Evolutionary conservation across 129 eudicot species (phyloP).

Genomic region (Centrapalus pauciflorus): DNA sequence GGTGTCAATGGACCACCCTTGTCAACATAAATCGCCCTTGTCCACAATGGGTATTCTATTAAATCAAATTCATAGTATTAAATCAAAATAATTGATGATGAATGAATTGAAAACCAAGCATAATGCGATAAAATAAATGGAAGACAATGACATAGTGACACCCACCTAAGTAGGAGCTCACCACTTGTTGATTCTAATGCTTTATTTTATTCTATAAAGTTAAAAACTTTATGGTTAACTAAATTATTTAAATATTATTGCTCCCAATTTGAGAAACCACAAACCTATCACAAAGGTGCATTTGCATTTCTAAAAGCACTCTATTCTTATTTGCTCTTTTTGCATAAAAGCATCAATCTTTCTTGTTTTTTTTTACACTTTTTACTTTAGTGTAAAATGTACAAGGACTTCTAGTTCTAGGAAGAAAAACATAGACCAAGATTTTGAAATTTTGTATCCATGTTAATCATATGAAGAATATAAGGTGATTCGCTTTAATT

Average conservation of each 20-base stretch:
- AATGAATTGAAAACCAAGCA: conserved; percentile 33
- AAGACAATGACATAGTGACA: conserved; percentile 29
- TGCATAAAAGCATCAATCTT: conserved; percentile 6
- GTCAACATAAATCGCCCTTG: too few species aligned
- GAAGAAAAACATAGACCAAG: not conserved
- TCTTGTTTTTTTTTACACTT: not conserved
- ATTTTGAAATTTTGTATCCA: not conserved
- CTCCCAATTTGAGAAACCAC: conserved; percentile 20
- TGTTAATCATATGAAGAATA: not conserved
- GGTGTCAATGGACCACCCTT: too few species aligned
- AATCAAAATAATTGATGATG: too few species aligned
- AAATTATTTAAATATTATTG: conserved; percentile 16
- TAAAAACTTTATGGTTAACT: conserved; percentile 5
- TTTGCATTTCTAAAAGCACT: not conserved
- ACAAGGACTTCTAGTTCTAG: not conserved
- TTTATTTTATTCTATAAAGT: conserved; percentile 8
- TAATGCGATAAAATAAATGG: conserved; percentile 21
- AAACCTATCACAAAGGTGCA: conserved; percentile 21
- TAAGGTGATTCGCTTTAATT: not conserved
- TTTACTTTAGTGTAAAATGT: not conserved
- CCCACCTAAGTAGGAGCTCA: conserved; percentile 25
- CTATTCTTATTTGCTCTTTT: conserved; percentile 13
- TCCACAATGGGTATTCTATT: too few species aligned
- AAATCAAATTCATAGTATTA: too few species aligned
- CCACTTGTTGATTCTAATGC: conserved; percentile 20